A percentile compares a stretch with the other conserved stretches of the same genome.
Evolutionary conservation across 1,139 yeast genomes (phyloP).

Genomic region (Pneumocystis carinii): DNA sequence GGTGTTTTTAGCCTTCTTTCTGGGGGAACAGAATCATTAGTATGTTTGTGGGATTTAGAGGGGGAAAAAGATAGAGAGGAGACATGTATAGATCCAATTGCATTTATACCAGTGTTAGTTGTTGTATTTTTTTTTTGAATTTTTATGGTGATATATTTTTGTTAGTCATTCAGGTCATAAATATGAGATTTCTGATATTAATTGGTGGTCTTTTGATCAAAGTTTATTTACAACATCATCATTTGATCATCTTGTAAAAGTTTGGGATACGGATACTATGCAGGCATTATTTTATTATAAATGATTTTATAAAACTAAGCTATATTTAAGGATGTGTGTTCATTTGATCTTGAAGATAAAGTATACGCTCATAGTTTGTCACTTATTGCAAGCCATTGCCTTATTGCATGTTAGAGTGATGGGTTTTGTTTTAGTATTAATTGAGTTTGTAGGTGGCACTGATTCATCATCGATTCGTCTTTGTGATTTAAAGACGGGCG

Average conservation of each 20-base stretch:
- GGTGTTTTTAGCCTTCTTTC: neutral
- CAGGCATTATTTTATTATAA: constrained; percentile 13
- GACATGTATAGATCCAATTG: neutral
- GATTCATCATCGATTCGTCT: constrained; percentile 59
- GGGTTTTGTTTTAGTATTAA: neutral
- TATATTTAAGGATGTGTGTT: constrained; percentile 36
- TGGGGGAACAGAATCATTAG: neutral
- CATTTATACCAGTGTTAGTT: neutral
- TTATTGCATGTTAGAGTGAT: constrained; percentile 33
- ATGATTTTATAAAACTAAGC: neutral
- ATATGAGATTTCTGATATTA: constrained; percentile 51
- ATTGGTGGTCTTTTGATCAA: constrained; percentile 84
- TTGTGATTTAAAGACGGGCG: constrained; percentile 53
- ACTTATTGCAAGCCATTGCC: constrained; percentile 31
- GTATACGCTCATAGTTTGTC: constrained; percentile 28
- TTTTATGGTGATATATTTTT: neutral
- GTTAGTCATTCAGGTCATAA: constrained; percentile 29
- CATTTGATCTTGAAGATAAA: constrained; percentile 37
- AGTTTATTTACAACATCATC: constrained; percentile 78
- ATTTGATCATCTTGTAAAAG: constrained; percentile 58
- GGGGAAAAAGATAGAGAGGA: too few species aligned
- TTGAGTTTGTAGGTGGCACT: constrained; percentile 32
- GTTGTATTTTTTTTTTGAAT: neutral
- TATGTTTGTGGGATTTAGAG: neutral
- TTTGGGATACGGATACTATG: constrained; percentile 62